phyloP scores from a whole-genome alignment of 192 early-diverging fungal species.

The Chytriomyces confervae region DNA sequence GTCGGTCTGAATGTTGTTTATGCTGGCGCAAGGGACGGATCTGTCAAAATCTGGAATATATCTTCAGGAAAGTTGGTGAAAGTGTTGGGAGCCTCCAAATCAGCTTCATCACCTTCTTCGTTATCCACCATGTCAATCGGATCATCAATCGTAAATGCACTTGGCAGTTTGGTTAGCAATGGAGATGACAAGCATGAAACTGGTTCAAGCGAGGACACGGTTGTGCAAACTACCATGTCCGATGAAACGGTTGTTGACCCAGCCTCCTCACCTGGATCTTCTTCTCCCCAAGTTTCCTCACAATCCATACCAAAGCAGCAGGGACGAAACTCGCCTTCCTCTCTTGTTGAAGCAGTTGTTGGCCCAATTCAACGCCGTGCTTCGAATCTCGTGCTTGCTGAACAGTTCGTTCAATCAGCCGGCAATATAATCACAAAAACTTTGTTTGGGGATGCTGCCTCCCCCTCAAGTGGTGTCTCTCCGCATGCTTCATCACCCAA shows the following conservation, averaged over 20 bases:
- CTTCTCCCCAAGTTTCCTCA: too few species aligned
- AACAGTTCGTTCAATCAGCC: neutral
- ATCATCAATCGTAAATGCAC: neutral
- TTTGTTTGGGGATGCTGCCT: constrained; percentile 4
- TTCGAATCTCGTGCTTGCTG: constrained; percentile 13
- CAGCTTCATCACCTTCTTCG: neutral
- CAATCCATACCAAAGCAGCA: neutral
- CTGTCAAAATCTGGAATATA: constrained; percentile 19
- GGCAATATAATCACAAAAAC: neutral
- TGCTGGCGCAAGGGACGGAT: constrained; percentile 17
- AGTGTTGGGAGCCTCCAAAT: neutral
- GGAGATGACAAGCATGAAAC: too few species aligned
- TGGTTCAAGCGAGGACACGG: neutral
- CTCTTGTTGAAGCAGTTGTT: constrained; percentile 15
- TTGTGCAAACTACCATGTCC: neutral
- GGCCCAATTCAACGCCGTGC: constrained; percentile 22
- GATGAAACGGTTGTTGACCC: neutral
- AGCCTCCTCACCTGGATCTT: too few species aligned
- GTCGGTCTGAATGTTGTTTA: constrained; percentile 19
- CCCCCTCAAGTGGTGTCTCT: neutral
- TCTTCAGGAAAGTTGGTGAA: neutral
- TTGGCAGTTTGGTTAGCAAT: neutral
- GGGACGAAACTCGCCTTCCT: neutral
- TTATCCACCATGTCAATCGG: neutral
- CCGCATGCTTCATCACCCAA: neutral